Base-by-base conservation (phyloP, 1,284 basidiomycete species). In the Fomitopsis schrenkii region DNA sequence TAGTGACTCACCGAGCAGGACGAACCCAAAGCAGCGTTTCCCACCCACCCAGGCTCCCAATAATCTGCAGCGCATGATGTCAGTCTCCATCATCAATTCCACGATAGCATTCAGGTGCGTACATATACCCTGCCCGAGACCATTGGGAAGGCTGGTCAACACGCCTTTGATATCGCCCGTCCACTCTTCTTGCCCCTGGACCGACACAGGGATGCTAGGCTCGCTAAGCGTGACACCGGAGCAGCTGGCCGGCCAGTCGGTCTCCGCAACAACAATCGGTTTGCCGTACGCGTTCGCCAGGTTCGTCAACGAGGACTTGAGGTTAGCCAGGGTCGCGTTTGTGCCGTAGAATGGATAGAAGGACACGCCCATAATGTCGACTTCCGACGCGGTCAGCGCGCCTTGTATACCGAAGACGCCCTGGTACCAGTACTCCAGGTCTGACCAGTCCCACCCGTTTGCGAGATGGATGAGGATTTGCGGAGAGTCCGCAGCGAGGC, bases 21-120 rank as follows among this genome's bases (percentile, higher is more conserved):
- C 30, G 83, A 85, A 12, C 85, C 85, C 46, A 87, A 68, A 59
- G 65, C 77, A 15, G 83, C 85, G 63, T 80, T 86, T 2, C 84
- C 85, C 59, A 86, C 75, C 85, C 85, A 87, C 53, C 77, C 83
- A 44, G 85, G 85, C 68, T 87, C 84, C 85, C 85, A 87, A 68
- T 87, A 86, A 19, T 82, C 76, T 72, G 60, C 7, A 42, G 15
- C 17, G 77, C 46, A 77, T 15, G 10, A 77, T 15, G 10, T 42
- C 41, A 50, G 41, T 30, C 8, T 59, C n/a, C 45, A 36, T 41
- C 4, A 12, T 35, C 26, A 4, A 17, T 30, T 15, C 22, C 17
- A 2, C 3, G 15, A 19, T 36, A 17, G 36, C 19, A 42, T 2
- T 8, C 8, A 28, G 54, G 15, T 3, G 66, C 70, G 57, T 36